phyloP scores from a whole-genome alignment of 2,329 filamentous ascomycete species.

The Aspergillus uvarum region DNA sequence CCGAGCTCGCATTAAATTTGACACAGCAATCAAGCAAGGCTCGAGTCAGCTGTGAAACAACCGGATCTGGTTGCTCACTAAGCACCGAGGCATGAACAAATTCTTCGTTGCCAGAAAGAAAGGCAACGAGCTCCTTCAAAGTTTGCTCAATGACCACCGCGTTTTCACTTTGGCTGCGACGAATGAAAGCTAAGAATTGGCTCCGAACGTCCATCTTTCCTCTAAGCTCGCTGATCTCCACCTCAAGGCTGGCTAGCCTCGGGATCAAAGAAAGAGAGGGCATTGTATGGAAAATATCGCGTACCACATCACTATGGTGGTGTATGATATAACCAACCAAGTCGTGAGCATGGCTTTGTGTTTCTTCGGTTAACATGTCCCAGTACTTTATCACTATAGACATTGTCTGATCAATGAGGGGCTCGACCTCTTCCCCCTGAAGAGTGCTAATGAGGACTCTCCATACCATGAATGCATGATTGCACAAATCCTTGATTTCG shows the following conservation, averaged over 20 bases:
- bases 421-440: slow-evolving; percentile 73
- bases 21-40: slow-evolving; percentile 82
- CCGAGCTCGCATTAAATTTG: slow-evolving; percentile 69
- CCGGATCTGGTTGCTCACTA: slow-evolving; percentile 77
- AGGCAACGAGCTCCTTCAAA: slow-evolving; percentile 71
- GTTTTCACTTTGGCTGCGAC: slow-evolving; percentile 78
- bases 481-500: slow-evolving; percentile 69
- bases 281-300: slow-evolving; percentile 69
- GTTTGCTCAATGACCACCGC: slow-evolving; percentile 80
- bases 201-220: slow-evolving; percentile 64
- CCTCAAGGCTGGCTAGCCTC: slow-evolving; percentile 66
- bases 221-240: slow-evolving; percentile 64
- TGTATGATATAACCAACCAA: slow-evolving; percentile 66
- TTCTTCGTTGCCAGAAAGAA: slow-evolving; percentile 70
- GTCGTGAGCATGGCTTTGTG: slow-evolving; percentile 59
- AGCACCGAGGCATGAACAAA: slow-evolving; percentile 76
- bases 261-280: slow-evolving; percentile 74
- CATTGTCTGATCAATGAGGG: slow-evolving; percentile 83
- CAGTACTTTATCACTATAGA: slow-evolving; percentile 84
- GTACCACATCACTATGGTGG: slow-evolving; percentile 61
- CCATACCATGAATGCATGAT: slow-evolving; percentile 82
- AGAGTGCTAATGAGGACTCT: slow-evolving; percentile 71
- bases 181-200: slow-evolving; percentile 68
- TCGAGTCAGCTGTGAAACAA: slow-evolving; percentile 70
- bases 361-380: slow-evolving; percentile 62